Base-by-base conservation (phyloP, 768 basidiomycete species). In the Clavaria fumosa region DNA sequence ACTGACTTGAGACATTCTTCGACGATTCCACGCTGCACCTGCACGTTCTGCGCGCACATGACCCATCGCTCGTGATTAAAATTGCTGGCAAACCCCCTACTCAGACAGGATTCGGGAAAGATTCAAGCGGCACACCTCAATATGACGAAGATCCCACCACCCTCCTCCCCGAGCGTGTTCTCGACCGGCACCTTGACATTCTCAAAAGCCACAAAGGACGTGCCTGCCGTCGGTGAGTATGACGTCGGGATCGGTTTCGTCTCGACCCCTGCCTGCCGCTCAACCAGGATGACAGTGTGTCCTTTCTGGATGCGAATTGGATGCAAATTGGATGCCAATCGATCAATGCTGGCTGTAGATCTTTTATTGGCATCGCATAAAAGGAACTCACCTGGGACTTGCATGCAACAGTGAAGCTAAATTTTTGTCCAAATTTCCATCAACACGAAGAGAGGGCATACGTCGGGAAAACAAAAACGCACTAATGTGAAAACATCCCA, bases 21-120 rank as follows among this genome's bases (percentile, higher is more conserved):
- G 14, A 66, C 63, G 33, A 67, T 62, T 14, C 56, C 35, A 22
- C 89, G 73, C 47, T 89, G 85, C 38, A 59, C 57, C 43, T 79
- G 66, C 34, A 75, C 75, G 18, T 71, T 75, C 22, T 70, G 62
- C 47, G 82, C 83, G 52, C 70, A 73, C 81, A 89, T 90, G 37
- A 83, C 79, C 86, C 84, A 91, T 51, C 83, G 78, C 53, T 90
- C 90, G 57, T 91, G 88, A 55, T 91, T 93, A 60, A 93, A 95
- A 61, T 95, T 95, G 44, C 74, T 78, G 31, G 31, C 19, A 34
- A 10, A 3, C n/a, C 6, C 21, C 9, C 7, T 15, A 31, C 27
- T 17, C 15, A 36, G 7, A 17, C 12, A 11, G 10, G 20, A 6
- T 30, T 34, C 17, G 9, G 14, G 31, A 41, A 12, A 24, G 40